Percentiles rank a stretch among this genome's conserved stretches.
Evolutionary conservation across 2,329 filamentous ascomycete species (phyloP).

Genomic region (Pyrenochaeta sp.): DNA sequence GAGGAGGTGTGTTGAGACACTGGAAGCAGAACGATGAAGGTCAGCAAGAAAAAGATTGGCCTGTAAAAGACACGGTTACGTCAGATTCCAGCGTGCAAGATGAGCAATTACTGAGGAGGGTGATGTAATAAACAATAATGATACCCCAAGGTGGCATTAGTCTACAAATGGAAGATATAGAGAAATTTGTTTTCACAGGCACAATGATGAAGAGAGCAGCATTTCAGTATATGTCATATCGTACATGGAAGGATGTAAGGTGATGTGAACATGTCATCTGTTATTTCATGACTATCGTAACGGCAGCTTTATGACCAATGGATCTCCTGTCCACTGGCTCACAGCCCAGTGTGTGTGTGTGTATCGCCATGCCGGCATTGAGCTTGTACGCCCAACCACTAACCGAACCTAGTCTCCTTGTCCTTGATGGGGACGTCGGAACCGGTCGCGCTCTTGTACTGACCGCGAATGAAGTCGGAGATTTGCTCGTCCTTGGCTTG

Average conservation of each 20-base stretch:
- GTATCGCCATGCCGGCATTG: conserved; percentile 1
- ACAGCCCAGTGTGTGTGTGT: not conserved
- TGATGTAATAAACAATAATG: too few relatives aligned
- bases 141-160: too few relatives aligned
- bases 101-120: not conserved
- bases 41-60: not conserved
- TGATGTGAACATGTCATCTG: not conserved
- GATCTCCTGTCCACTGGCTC: conserved; percentile 20
- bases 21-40: conserved; percentile 24
- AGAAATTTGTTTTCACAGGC: not conserved
- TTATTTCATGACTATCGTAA: conserved; percentile 23
- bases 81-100: conserved; percentile 24
- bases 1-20: conserved; percentile 34
- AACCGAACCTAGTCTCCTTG: conserved; percentile 61
- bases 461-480: conserved; percentile 72
- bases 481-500: conserved; percentile 86
- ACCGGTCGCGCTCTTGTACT: conserved; percentile 76
- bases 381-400: not conserved
- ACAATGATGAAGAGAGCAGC: not conserved
- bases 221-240: not conserved
- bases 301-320: conserved; percentile 17
- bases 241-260: not conserved
- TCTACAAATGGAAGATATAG: too few relatives aligned
- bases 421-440: conserved; percentile 75
- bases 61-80: conserved; percentile 26